Conservation (phyloP, 2,329 filamentous ascomycete species). For the Colletotrichum tanaceti region DNA sequence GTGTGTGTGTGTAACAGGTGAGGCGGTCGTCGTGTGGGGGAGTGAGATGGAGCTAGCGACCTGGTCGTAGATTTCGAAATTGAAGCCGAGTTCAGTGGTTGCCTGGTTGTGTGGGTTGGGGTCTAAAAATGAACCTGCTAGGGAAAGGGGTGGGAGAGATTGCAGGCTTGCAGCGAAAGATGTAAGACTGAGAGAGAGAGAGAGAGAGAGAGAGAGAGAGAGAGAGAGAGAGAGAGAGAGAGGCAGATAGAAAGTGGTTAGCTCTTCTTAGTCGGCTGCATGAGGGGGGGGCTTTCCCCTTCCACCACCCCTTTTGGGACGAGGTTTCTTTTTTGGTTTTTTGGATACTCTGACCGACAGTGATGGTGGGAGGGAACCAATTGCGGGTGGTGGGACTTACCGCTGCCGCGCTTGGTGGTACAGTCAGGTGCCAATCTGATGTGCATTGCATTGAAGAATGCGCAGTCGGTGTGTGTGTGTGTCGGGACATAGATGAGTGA, state of each 20-base stretch:
- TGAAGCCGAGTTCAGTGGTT: background rate
- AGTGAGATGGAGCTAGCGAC: background rate
- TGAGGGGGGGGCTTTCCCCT: conserved; percentile 16
- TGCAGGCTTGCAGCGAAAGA: background rate
- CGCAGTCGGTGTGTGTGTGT: conserved; percentile 2
- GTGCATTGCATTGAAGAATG: conserved; percentile 11
- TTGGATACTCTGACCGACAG: conserved; percentile 3
- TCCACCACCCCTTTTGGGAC: background rate
- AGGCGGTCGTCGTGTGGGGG: background rate
- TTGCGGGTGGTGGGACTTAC: conserved; percentile 5
- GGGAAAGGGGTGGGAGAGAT: background rate
- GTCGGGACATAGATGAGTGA: background rate
- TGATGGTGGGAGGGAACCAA: background rate
- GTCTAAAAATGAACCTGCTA: conserved; percentile 33
- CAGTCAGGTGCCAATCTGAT: conserved; percentile 15
- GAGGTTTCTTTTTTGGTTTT: conserved; percentile 21
- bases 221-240: background rate
- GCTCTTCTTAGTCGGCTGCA: background rate
- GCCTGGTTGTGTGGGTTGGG: conserved; percentile 8
- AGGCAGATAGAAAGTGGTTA: background rate
- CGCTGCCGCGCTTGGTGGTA: conserved; percentile 24
- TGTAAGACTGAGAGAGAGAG: background rate
- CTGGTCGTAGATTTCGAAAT: too few relatives aligned
- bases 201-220: background rate
- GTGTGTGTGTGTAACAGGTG: conserved; percentile 5